Evolutionary conservation across 495 filamentous ascomycete genomes (phyloP).

Genomic region (Aspergillus campestris): DNA sequence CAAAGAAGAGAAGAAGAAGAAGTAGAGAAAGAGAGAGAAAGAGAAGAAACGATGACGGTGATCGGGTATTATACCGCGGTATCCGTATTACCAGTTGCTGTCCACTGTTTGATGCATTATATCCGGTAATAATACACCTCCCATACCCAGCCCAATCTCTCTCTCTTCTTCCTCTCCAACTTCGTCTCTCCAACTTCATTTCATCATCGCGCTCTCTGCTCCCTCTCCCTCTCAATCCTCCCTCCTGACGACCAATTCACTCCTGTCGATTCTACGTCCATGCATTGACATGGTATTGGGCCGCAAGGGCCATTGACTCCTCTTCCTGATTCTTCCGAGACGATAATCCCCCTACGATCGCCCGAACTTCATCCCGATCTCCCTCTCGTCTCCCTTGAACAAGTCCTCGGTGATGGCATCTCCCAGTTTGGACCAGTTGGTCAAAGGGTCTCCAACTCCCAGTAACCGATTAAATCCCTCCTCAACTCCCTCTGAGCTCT

Average conservation of each 20-base stretch:
- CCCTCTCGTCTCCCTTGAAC: constrained; percentile 4
- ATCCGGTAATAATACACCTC: too few species aligned
- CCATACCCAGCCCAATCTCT: too few species aligned
- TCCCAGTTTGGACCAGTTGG: constrained; percentile 71
- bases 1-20: constrained; percentile 3
- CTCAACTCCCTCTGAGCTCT: constrained; percentile 29
- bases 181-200: neutral
- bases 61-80: neutral
- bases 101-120: too few species aligned
- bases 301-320: constrained; percentile 21
- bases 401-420: constrained; percentile 43
- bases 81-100: too few species aligned
- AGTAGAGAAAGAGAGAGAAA: constrained; percentile 1
- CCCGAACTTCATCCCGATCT: constrained; percentile 4
- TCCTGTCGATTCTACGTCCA: constrained; percentile 1
- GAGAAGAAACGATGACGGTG: constrained; percentile 4
- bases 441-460: constrained; percentile 67
- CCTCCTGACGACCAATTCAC: neutral
- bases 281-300: constrained; percentile 21
- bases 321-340: neutral
- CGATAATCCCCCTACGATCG: neutral
- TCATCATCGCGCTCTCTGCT: neutral
- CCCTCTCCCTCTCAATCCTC: neutral
- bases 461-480: constrained; percentile 28
- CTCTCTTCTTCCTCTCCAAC: neutral